phyloP scores from a whole-genome alignment of 371 early-diverging fungal species.

The Circinella umbellata region DNA sequence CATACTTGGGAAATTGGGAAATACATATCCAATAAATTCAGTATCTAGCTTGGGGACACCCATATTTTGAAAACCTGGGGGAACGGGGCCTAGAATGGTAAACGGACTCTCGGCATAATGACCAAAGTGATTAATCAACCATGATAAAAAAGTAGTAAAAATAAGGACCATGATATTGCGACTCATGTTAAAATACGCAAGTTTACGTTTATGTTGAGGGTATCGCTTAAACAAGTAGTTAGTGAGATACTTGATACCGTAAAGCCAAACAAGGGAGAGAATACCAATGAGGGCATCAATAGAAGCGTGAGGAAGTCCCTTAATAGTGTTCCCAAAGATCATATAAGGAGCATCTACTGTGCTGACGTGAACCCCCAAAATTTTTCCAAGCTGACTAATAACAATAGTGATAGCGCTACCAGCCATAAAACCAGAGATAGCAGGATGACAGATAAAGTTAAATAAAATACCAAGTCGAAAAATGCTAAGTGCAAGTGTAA shows the following conservation, averaged over 20 bases:
- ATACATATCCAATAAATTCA: conserved; percentile 46
- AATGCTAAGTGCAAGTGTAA: conserved; percentile 70
- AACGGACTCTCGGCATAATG: conserved; percentile 44
- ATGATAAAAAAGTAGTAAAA: conserved; percentile 78
- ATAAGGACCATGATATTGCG: conserved; percentile 77
- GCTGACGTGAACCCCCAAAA: conserved; percentile 76
- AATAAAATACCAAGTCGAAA: conserved; percentile 81
- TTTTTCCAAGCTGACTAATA: conserved; percentile 77
- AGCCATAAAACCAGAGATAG: conserved; percentile 77
- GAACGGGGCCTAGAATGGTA: conserved; percentile 70
- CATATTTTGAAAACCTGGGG: conserved; percentile 72
- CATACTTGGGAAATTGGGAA: conserved; percentile 63
- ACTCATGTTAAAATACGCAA: conserved; percentile 61
- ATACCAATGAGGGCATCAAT: conserved; percentile 68
- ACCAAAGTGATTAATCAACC: conserved; percentile 56
- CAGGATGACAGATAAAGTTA: conserved; percentile 82
- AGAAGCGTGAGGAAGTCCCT: conserved; percentile 44
- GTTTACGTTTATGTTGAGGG: conserved; percentile 35
- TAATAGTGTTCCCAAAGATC: conserved; percentile 61
- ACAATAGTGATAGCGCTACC: conserved; percentile 82
- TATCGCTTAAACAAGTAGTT: conserved; percentile 40
- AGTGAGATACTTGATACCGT: conserved; percentile 40
- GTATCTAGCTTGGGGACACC: conserved; percentile 54
- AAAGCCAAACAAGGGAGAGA: conserved; percentile 57
- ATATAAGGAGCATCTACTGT: conserved; percentile 63